phyloP scores from a whole-genome alignment of 441 rosid genomes.

The Macaranga tanarius region DNA sequence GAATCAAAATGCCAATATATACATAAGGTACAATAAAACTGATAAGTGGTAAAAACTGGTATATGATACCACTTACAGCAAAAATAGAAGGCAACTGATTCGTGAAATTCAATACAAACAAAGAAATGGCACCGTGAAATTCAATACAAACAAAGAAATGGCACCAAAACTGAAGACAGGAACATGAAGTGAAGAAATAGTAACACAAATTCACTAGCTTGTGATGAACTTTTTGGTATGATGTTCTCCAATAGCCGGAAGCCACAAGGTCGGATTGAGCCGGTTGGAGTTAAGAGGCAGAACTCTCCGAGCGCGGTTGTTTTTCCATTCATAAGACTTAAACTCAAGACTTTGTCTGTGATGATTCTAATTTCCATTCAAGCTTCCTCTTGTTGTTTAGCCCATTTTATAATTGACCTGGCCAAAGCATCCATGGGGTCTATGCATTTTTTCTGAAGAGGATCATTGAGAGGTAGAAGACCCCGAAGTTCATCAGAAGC shows the following conservation, averaged over 20 bases:
- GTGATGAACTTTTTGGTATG: too few relatives aligned
- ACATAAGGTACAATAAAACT: background rate
- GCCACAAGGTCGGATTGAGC: too few relatives aligned
- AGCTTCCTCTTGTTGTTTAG: constrained; percentile 21
- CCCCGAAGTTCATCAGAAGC: constrained; percentile 52
- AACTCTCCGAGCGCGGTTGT: too few relatives aligned
- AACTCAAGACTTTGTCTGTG: too few relatives aligned
- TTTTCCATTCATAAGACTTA: too few relatives aligned
- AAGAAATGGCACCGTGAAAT: background rate
- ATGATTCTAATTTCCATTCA: background rate
- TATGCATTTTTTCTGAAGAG: constrained; percentile 46
- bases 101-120: background rate
- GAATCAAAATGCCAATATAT: background rate
- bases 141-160: too few relatives aligned
- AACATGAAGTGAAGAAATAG: too few relatives aligned
- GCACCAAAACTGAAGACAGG: background rate
- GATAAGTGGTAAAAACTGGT: background rate
- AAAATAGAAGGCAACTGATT: background rate
- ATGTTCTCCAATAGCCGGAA: too few relatives aligned
- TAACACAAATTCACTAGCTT: too few relatives aligned
- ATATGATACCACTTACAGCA: background rate
- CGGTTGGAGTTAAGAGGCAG: too few relatives aligned
- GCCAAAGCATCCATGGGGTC: constrained; percentile 64
- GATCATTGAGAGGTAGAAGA: constrained; percentile 48
- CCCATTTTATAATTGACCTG: constrained; percentile 47